Percentiles rank a stretch among this genome's conserved stretches.
These are phyloP conservation scores for Xylariaceae sp. DNA, from an alignment of 2,329 filamentous ascomycete genomes.

Conservation along the genomic window DNA sequence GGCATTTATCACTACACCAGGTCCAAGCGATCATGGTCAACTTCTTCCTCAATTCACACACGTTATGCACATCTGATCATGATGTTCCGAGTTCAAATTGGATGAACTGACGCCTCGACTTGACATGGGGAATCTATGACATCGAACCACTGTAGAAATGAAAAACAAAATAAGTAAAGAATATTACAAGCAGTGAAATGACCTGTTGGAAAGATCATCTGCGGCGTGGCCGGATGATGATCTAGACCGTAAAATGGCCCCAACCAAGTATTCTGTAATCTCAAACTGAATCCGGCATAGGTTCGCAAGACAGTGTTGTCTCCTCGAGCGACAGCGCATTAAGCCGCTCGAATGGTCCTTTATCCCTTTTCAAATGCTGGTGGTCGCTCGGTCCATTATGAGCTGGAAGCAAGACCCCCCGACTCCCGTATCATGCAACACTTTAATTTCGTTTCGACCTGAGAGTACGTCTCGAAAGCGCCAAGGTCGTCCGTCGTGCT, in stretches of 20 bases:
- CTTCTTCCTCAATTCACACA: neutral
- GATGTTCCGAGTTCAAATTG: slow-evolving; percentile 8
- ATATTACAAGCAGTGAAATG: slow-evolving; percentile 40
- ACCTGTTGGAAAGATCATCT: slow-evolving; percentile 33
- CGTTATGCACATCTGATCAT: slow-evolving; percentile 11
- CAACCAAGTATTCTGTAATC: slow-evolving; percentile 32
- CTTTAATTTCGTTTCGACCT: slow-evolving; percentile 34
- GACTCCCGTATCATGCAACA: slow-evolving; percentile 38
- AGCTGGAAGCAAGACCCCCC: slow-evolving; percentile 32
- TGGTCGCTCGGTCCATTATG: slow-evolving; percentile 33
- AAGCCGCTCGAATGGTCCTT: slow-evolving; percentile 23
- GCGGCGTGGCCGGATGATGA: slow-evolving; percentile 32
- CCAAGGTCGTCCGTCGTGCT: slow-evolving; percentile 29
- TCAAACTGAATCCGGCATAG: slow-evolving; percentile 27
- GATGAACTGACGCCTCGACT: slow-evolving; percentile 27
- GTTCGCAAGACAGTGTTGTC: slow-evolving; percentile 30
- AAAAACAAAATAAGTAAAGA: slow-evolving; percentile 33
- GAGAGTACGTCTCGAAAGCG: slow-evolving; percentile 33
- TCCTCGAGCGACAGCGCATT: slow-evolving; percentile 23
- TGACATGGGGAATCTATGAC: slow-evolving; percentile 30
- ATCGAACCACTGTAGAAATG: slow-evolving; percentile 24
- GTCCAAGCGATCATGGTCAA: no score
- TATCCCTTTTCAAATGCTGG: slow-evolving; percentile 33
- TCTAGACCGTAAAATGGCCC: slow-evolving; percentile 24
- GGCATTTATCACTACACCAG: no score